Evolutionary conservation across 768 basidiomycete species (phyloP).

Genomic region (Suillus lakei): DNA sequence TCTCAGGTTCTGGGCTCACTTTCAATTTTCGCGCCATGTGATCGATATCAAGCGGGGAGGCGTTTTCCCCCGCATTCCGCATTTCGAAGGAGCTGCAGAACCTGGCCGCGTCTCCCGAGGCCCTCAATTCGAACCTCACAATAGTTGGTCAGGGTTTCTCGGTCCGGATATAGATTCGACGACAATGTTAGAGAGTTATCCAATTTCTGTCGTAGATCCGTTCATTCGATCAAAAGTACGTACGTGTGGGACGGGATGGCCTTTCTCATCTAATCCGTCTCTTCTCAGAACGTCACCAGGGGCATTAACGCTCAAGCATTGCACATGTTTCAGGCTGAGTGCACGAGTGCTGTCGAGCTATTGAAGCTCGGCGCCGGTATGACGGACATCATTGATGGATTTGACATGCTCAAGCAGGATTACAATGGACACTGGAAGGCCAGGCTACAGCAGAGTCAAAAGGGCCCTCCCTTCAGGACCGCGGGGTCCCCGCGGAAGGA

Average conservation of each 20-base stretch:
- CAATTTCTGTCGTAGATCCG: conserved; percentile 42
- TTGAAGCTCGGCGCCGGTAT: conserved; percentile 92
- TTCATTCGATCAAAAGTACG: conserved; percentile 45
- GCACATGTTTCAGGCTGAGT: conserved; percentile 9
- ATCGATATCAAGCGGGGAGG: conserved; percentile 49
- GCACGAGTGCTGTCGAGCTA: conserved; percentile 56
- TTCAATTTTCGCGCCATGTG: conserved; percentile 36
- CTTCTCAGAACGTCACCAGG: conserved; percentile 28
- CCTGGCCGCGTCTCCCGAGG: background rate
- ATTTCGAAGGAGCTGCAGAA: conserved; percentile 3
- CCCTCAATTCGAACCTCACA: background rate
- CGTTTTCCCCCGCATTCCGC: conserved; percentile 27
- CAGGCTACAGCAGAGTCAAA: background rate
- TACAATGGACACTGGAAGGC: background rate
- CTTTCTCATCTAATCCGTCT: background rate
- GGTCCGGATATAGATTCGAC: background rate
- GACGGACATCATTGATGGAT: conserved; percentile 55
- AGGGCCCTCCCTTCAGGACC: background rate
- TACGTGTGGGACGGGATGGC: background rate
- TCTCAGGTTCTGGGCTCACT: conserved; percentile 51
- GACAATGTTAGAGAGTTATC: background rate
- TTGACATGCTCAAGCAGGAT: conserved; percentile 6
- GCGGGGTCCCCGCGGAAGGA: background rate
- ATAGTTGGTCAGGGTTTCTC: background rate
- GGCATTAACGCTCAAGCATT: conserved; percentile 8